Percentiles rank a stretch among this genome's conserved stretches.
These are phyloP conservation scores for Bruguiera hainesii DNA, from an alignment of 441 rosid genomes.

Conservation along the genomic window DNA sequence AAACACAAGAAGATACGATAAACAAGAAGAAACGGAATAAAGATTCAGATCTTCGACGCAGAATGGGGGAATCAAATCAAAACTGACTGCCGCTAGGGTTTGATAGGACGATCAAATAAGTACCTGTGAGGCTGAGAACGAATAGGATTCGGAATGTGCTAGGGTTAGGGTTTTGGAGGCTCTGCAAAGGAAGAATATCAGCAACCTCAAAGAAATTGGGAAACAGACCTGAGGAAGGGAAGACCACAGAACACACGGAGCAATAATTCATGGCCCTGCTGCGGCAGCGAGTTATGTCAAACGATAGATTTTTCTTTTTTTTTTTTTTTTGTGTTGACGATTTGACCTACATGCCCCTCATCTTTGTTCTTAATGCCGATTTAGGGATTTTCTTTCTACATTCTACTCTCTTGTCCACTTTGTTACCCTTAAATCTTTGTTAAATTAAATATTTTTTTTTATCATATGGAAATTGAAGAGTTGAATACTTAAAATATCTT, in stretches of 20 bases:
- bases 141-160: not conserved
- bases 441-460: too few relatives aligned
- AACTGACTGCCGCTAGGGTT: conserved; percentile 4
- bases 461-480: too few relatives aligned
- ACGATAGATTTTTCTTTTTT: not conserved
- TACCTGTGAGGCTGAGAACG: conserved; percentile 25
- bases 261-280: too few relatives aligned
- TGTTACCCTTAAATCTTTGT: too few relatives aligned
- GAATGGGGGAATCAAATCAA: not conserved
- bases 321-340: not conserved
- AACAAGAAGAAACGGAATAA: not conserved
- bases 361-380: not conserved
- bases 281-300: not conserved
- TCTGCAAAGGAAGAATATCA: conserved; percentile 43
- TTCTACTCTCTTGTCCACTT: too few relatives aligned
- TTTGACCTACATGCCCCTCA: conserved; percentile 24
- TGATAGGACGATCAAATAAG: not conserved
- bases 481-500: too few relatives aligned
- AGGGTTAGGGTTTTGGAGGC: conserved; percentile 32
- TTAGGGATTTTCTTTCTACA: not conserved
- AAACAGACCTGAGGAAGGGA: conserved; percentile 7
- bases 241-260: not conserved
- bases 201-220: conserved; percentile 21
- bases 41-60: not conserved
- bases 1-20: not conserved